Evolutionary conservation across 495 filamentous ascomycete genomes (phyloP).

Genomic region (Elasticomyces elasticus): DNA sequence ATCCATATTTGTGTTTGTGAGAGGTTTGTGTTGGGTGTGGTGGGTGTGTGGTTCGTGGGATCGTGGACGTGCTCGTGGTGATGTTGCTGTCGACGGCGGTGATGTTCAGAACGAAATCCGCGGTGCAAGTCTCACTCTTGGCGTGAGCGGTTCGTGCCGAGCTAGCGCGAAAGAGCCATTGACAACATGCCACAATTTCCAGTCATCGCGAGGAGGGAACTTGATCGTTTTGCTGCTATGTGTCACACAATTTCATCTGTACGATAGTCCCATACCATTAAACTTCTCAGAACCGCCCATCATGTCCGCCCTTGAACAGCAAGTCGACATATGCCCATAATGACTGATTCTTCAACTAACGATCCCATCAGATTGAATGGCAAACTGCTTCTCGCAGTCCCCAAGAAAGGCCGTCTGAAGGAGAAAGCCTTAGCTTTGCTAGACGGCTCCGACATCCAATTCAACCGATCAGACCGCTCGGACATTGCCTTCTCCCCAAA

Average conservation of each 20-base stretch:
- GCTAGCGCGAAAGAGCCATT: neutral
- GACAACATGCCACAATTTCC: conserved; percentile 5
- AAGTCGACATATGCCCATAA: conserved; percentile 1
- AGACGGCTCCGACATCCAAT: conserved; percentile 88
- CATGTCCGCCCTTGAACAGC: conserved; percentile 1
- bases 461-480: conserved; percentile 80
- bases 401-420: conserved; percentile 94
- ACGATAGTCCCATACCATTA: neutral
- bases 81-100: neutral
- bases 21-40: neutral
- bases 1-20: conserved; percentile 18
- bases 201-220: neutral
- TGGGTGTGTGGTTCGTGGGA: neutral
- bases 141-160: neutral
- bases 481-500: conserved; percentile 97
- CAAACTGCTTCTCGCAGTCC: conserved; percentile 88
- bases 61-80: neutral
- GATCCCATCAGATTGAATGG: conserved; percentile 61
- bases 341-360: conserved; percentile 15
- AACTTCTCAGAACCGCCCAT: neutral
- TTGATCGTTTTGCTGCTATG: neutral
- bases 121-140: neutral
- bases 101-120: neutral
- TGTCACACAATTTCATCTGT: neutral
- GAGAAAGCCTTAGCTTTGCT: conserved; percentile 79